Conservation (phyloP, 1,139 yeast species). For the Yamadazyma aaseri region DNA sequence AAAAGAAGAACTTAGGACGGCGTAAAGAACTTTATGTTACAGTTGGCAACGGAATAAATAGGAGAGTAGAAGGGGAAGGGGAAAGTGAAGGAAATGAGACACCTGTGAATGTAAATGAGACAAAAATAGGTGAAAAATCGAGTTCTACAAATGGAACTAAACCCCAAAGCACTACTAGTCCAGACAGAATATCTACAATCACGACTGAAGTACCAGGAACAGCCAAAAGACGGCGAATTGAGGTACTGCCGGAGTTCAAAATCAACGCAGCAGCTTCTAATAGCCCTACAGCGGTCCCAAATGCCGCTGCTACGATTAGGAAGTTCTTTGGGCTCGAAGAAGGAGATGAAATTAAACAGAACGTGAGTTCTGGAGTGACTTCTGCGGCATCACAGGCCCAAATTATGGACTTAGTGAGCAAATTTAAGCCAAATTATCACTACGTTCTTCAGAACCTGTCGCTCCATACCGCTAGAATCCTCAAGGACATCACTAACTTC, state of each 20-base stretch:
- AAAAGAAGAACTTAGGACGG: constrained; percentile 1
- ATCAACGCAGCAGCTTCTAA: no score
- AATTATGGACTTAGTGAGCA: background rate
- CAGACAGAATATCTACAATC: no score
- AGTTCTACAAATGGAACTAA: background rate
- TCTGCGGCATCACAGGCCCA: background rate
- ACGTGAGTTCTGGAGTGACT: background rate
- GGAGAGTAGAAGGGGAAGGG: background rate
- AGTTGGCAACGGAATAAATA: constrained; percentile 5
- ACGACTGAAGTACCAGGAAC: no score
- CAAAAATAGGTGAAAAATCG: background rate
- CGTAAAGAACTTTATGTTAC: constrained; percentile 4
- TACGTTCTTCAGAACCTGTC: background rate
- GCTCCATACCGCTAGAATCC: constrained; percentile 3
- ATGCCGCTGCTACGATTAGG: background rate
- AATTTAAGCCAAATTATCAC: background rate
- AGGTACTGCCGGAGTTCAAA: background rate
- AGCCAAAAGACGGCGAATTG: no score
- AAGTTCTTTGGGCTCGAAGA: constrained; percentile 1
- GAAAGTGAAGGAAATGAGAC: background rate
- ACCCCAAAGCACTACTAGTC: no score
- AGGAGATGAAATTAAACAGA: background rate
- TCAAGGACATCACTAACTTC: background rate
- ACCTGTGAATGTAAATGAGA: no score
- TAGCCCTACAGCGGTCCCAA: no score